These are phyloP conservation scores for Botrytis hyacinthi DNA, from an alignment of 2,329 filamentous ascomycete genomes.

Conservation along the genomic window DNA sequence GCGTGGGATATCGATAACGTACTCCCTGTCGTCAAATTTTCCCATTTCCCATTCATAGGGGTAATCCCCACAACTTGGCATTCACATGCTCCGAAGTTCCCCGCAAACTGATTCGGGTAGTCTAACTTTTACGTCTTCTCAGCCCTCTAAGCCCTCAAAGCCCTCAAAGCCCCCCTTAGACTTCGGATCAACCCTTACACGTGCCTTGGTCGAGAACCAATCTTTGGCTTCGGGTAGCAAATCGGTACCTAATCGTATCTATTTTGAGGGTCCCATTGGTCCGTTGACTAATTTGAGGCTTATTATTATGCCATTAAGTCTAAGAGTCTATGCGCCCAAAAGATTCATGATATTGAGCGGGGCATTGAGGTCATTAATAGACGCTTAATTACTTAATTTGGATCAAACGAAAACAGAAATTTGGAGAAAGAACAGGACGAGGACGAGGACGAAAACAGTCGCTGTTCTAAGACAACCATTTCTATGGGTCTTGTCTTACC, in stretches of 20 bases:
- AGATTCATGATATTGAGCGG: not conserved
- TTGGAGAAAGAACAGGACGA: not conserved
- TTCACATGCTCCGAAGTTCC: slow-evolving; percentile 23
- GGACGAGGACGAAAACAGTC: slow-evolving; percentile 16
- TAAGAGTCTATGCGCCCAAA: not conserved
- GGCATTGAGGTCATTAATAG: not conserved
- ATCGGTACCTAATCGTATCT: slow-evolving; percentile 3
- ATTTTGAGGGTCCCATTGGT: not conserved
- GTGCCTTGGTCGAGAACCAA: not conserved
- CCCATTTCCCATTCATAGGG: slow-evolving; percentile 9
- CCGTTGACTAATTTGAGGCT: slow-evolving; percentile 10
- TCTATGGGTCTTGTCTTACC: slow-evolving; percentile 5
- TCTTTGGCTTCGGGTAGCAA: not conserved
- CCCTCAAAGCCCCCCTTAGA: not conserved
- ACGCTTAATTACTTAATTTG: not conserved
- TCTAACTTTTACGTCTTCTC: not conserved
- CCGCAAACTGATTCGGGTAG: slow-evolving; percentile 17
- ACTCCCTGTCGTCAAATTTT: not conserved
- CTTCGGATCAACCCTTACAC: not conserved
- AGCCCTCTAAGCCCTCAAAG: not conserved
- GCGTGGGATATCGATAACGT: not conserved
- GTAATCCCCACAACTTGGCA: slow-evolving; percentile 15
- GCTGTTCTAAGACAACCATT: not conserved
- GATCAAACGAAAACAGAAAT: slow-evolving; percentile 13
- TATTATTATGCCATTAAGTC: not conserved